These are phyloP conservation scores for Platanthera zijinensis DNA, from an alignment of 106 monocot species.

Conservation along the genomic window DNA sequence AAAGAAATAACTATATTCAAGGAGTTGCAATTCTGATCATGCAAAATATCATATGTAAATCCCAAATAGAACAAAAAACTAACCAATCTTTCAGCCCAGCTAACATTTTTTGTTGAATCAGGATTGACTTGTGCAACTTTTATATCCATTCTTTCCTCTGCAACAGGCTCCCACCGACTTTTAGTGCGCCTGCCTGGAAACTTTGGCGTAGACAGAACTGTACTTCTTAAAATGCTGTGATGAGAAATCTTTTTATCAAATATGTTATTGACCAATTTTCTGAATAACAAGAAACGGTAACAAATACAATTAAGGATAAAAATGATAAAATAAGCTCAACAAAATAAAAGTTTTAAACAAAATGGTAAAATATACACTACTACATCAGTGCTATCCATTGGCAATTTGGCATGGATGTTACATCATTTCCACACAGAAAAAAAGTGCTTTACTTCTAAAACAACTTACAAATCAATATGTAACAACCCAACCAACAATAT, in stretches of 20 bases:
- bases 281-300: not conserved
- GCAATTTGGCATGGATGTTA: not conserved
- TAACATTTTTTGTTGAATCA: slow-evolving; percentile 22
- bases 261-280: not conserved
- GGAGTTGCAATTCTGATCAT: not conserved
- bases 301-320: not conserved
- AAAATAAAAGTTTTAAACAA: not conserved
- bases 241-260: not conserved
- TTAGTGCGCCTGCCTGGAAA: slow-evolving; percentile 53
- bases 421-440: not conserved
- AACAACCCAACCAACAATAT: too few species aligned
- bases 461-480: not conserved
- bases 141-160: slow-evolving; percentile 50
- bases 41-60: not conserved
- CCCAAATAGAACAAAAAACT: slow-evolving; percentile 8
- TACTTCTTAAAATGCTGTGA: slow-evolving; percentile 31
- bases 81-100: slow-evolving; percentile 41
- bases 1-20: not conserved
- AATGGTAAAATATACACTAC: not conserved
- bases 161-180: slow-evolving; percentile 93
- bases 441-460: not conserved
- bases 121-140: slow-evolving; percentile 23
- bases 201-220: slow-evolving; percentile 26
- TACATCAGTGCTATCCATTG: not conserved
- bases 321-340: not conserved